Percentiles rank a stretch among this genome's conserved stretches.
Evolutionary conservation across 169 alveolate genomes (phyloP).

Genomic region (Eimeria necatrix): DNA sequence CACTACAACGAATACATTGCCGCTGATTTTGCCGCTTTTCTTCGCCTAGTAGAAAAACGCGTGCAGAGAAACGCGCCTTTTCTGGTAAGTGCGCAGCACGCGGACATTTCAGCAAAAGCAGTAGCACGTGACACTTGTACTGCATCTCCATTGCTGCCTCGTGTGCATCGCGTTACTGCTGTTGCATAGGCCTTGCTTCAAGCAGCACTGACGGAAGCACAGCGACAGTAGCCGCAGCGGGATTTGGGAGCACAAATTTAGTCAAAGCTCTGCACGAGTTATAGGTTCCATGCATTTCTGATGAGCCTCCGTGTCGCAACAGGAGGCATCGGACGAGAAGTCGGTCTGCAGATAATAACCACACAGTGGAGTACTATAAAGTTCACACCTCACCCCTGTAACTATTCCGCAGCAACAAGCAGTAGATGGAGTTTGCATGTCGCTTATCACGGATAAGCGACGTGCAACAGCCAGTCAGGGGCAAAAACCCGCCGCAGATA

Average conservation of each 20-base stretch:
- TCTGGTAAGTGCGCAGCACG: no score
- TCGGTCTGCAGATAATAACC: constrained; percentile 84
- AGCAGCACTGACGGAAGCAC: not conserved
- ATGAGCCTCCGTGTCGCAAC: constrained; percentile 90
- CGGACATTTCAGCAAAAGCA: not conserved
- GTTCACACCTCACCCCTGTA: not conserved
- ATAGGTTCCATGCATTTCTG: constrained; percentile 87
- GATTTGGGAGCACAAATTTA: not conserved
- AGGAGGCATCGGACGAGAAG: constrained; percentile 86
- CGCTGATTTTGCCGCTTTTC: no score
- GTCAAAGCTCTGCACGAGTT: constrained; percentile 78
- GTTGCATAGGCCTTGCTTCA: not conserved
- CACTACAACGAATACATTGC: no score
- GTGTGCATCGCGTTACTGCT: not conserved
- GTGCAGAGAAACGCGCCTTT: no score
- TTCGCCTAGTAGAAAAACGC: no score
- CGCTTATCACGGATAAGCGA: not conserved
- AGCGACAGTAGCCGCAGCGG: not conserved
- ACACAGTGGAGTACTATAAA: not conserved
- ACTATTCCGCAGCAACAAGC: not conserved
- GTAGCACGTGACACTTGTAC: not conserved
- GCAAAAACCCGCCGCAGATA: not conserved
- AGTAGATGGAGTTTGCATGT: not conserved
- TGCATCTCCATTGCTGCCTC: not conserved
- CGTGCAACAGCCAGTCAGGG: not conserved